Conservation (phyloP, 768 basidiomycete genomes). For the Amanita molliuscula region DNA sequence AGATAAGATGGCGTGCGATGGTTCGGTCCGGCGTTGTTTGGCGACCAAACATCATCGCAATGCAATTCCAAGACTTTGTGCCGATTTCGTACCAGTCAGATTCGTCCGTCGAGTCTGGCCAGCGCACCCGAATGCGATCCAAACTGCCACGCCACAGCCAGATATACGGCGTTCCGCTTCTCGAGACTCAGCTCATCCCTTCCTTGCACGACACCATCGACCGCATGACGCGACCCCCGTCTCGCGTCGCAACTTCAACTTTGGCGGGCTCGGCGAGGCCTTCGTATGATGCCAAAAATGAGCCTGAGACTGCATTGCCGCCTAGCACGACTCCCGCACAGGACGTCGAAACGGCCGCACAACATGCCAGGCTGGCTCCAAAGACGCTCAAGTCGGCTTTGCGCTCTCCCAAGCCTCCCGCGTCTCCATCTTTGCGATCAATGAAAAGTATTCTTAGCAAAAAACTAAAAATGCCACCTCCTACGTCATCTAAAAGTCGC, state of each 20-base stretch:
- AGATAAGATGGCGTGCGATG: background rate
- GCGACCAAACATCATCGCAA: background rate
- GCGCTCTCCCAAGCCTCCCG: conserved; percentile 21
- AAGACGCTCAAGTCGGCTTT: conserved; percentile 30
- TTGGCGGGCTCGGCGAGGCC: conserved; percentile 3
- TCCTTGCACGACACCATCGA: conserved; percentile 65
- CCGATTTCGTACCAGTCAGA: conserved; percentile 8
- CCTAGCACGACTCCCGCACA: conserved; percentile 9
- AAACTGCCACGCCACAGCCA: conserved; percentile 25
- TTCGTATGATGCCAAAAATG: conserved; percentile 1
- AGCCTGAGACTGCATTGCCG: conserved; percentile 2
- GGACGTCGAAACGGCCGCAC: conserved; percentile 15
- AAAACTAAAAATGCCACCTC: conserved; percentile 15
- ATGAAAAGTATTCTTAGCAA: conserved; percentile 21
- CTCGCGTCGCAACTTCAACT: conserved; percentile 13
- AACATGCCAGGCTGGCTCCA: conserved; percentile 20
- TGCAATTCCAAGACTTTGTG: conserved; percentile 8
- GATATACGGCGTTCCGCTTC: conserved; percentile 41
- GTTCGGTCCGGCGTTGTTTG: background rate
- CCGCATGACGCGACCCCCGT: conserved; percentile 56
- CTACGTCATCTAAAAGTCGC: conserved; percentile 9
- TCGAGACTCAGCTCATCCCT: conserved; percentile 59
- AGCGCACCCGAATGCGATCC: conserved; percentile 1
- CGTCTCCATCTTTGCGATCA: conserved; percentile 16
- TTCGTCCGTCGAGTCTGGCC: conserved; percentile 5